Evolutionary conservation across 2,329 filamentous ascomycete genomes (phyloP), one percentile per base, ranked within the genome.

Genomic region (Lachnellula occidentalis): DNA sequence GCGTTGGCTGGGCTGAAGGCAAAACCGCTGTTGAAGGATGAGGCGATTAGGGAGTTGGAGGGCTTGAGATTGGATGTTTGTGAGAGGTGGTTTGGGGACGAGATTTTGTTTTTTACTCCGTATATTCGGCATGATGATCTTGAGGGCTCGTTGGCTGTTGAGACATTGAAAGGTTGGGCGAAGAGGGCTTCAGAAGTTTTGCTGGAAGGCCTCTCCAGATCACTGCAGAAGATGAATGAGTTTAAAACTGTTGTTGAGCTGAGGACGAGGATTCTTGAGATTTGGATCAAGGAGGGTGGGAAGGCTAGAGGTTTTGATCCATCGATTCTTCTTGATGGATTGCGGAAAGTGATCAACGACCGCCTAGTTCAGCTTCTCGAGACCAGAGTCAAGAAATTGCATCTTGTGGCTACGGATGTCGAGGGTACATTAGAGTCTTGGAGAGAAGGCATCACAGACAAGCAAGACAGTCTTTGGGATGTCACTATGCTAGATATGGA

Each of bases 51-150:
- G 51, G 72, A 74, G 1, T 70, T 94, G 1, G 82, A 88, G 60
- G 86, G 86, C 15, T 73, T 96, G 12, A 82, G 88, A 36, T 73
- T 96, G 24, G 90, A 96, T 66, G 73, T 94, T 9, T 84, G 90
- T 64, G 83, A 86, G 59, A 79, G 79, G 19, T 95, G 91, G 88
- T 88, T 94, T 58, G 80, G 87, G 17, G 84, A 91, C 7, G 90
- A 95, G 57, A 88, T 96, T 42, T 82, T 82, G 46, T 87, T 87
- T 60, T 96, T 95, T 67, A 92, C 85, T 1, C 92, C 92, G 0
- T 96, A 90, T 73, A 88, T 95, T 36, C 84, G 88, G 31, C 85
- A 95, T 63, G 89, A 92, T 61, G 88, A 94, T 61, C 70, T 89
- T 4, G 80, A 84, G 22, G 81, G 79, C 19, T 71, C 75, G 22